A percentile compares a stretch with the other conserved stretches of the same genome.
phyloP scores from a whole-genome alignment of 1,139 yeast species.

The Ogataea hybrid region DNA sequence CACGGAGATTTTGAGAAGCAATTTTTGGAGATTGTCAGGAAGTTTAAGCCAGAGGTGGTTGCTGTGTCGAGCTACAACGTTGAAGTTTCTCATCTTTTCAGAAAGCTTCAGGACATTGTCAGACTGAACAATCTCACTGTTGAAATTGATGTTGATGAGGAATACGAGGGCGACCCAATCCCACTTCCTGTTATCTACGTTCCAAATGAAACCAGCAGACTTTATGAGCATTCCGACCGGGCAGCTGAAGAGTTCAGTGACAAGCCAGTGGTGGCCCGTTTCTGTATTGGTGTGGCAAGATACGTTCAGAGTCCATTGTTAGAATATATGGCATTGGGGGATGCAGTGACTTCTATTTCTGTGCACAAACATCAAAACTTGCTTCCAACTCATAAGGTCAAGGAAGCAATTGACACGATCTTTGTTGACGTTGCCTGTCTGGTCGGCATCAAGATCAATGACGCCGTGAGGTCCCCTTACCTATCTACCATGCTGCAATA shows the following conservation, averaged over 20 bases:
- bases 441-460: slow-evolving; percentile 93
- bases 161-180: slow-evolving; percentile 31
- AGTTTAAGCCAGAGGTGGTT: slow-evolving; percentile 77
- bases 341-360: slow-evolving; percentile 66
- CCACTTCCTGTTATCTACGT: slow-evolving; percentile 59
- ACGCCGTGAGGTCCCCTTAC: slow-evolving; percentile 75
- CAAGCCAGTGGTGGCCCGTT: slow-evolving; percentile 76
- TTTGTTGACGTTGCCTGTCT: slow-evolving; percentile 88
- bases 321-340: slow-evolving; percentile 81
- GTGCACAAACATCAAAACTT: slow-evolving; percentile 77
- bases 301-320: slow-evolving; percentile 87
- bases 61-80: slow-evolving; percentile 89
- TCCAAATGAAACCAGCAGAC: slow-evolving; percentile 89
- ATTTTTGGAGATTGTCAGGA: slow-evolving; percentile 52
- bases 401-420: slow-evolving; percentile 71
- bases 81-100: slow-evolving; percentile 59
- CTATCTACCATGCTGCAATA: slow-evolving; percentile 70
- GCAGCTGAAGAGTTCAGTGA: slow-evolving; percentile 85
- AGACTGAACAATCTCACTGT: slow-evolving; percentile 54
- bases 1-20: slow-evolving; percentile 57
- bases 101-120: slow-evolving; percentile 57
- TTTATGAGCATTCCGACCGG: slow-evolving; percentile 77
- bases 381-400: slow-evolving; percentile 61
- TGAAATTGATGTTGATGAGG: slow-evolving; percentile 47
- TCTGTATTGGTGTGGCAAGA: slow-evolving; percentile 86